A percentile compares a stretch with the other conserved stretches of the same genome.
Evolutionary conservation across 345 rosid species (phyloP).

Genomic region (Geranium brycei): DNA sequence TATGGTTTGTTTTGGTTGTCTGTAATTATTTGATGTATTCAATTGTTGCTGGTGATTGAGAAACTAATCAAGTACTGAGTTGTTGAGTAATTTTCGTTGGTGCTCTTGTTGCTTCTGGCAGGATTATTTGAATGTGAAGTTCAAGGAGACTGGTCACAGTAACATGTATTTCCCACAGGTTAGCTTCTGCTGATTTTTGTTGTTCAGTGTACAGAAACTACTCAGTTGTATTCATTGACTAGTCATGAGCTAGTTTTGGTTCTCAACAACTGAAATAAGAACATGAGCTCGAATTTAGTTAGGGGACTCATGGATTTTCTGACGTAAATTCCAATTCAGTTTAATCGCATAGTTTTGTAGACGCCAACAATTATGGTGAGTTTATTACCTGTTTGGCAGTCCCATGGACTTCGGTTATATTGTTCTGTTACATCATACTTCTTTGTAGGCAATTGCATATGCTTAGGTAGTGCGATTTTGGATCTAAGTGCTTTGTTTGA

Average conservation of each 20-base stretch:
- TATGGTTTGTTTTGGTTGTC: no score
- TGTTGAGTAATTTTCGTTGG: neutral
- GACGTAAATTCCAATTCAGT: neutral
- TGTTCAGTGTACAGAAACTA: constrained; percentile 1
- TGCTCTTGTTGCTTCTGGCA: constrained; percentile 15
- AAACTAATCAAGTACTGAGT: neutral
- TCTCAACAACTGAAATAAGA: neutral
- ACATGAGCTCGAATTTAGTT: neutral
- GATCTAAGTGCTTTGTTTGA: no score
- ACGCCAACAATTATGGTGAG: neutral
- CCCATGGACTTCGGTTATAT: neutral
- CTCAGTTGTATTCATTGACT: neutral
- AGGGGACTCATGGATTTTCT: neutral
- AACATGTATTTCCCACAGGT: constrained; percentile 98
- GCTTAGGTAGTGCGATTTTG: no score
- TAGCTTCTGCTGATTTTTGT: constrained; percentile 6
- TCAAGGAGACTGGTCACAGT: constrained; percentile 92
- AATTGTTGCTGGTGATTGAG: neutral
- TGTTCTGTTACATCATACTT: no score
- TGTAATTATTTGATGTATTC: neutral
- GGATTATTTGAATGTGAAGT: constrained; percentile 79
- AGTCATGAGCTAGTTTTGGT: neutral
- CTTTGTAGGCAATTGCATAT: neutral
- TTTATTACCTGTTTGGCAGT: neutral
- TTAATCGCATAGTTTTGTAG: neutral